Evolutionary conservation across 2,329 filamentous ascomycete genomes (phyloP), one percentile per base, ranked within the genome.

Genomic region (Penicillium brasilianum): DNA sequence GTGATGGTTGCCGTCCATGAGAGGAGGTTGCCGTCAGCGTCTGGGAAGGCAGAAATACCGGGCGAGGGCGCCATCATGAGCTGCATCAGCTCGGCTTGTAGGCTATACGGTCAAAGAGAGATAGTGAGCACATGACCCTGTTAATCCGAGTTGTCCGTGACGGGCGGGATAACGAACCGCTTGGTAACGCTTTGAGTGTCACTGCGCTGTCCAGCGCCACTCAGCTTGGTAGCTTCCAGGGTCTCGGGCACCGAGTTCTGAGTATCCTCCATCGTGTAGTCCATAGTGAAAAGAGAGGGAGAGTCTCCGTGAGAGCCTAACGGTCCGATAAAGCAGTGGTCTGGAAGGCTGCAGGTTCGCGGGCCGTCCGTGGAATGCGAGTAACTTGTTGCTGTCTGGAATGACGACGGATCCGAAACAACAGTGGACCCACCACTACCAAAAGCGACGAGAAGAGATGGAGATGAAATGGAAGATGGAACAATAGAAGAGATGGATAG

Each of bases 61-160:
- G 93, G 92, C 0, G 94, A 93, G 1, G 93, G 90, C 44, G 93
- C 93, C 71, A 93, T 93, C 95, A 99, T 98, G 70, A 99, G 88
- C 78, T 95, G 90, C 94, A 99, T 98, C 69, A 99, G 86, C 80
- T 99, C 95, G 52, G 93, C 96, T 80, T 99, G 95, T 59, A 99
- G 85, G 72, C 95, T 98, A 74, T 11, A 36, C 18, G 11, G 6
- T 10, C 7, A 20, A 22, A 56, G 30, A 34, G 64, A 20, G 18
- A 25, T 41, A 13, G 52, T 63, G 25, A 63, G 56, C 37, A 54
- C 30, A 11, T 30, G 36, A 30, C 9, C 10, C 11, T 30, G 18
- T 9, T n/a, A 1, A 28, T 14, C 8, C 4, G 18, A 13, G 36
- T 7, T 11, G 16, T 41, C 3, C 8, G 41, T n/a, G 14, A 25